Conservation (phyloP, 352 stramenopile genomes). For the Globisporangium abappressorium region DNA sequence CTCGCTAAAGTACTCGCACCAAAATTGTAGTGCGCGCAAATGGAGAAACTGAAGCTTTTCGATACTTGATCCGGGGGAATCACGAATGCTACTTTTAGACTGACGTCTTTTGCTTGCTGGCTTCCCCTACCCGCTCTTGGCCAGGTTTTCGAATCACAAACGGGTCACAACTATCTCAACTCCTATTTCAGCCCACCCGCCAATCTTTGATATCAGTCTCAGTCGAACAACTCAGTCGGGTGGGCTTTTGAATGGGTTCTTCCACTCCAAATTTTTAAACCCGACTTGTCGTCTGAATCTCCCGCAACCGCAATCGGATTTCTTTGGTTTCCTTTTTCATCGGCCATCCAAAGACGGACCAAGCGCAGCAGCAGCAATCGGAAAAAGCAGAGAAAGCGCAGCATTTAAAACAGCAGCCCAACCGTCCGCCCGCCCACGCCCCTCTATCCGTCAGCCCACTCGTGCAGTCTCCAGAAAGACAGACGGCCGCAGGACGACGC, state of each 20-base stretch:
- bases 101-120: slow-evolving; percentile 3
- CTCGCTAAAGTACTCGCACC: not conserved
- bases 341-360: not conserved
- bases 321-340: not conserved
- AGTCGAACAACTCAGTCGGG: not conserved
- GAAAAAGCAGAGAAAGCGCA: slow-evolving; percentile 8
- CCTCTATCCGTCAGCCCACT: not conserved
- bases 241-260: not conserved
- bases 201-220: not conserved
- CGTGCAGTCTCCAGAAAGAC: not conserved
- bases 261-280: not conserved
- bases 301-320: not conserved
- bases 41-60: slow-evolving; percentile 8
- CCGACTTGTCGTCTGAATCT: not conserved
- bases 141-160: not conserved
- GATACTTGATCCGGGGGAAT: not conserved
- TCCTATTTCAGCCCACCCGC: not conserved
- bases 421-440: not conserved
- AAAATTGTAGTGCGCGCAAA: not conserved
- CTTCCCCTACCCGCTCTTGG: not conserved
- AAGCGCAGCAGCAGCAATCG: too few relatives aligned
- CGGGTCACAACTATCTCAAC: not conserved
- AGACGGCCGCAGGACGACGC: too few relatives aligned
- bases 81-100: slow-evolving; percentile 7
- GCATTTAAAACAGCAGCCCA: not conserved